phyloP scores from a whole-genome alignment of 1,139 yeast species.

The Debaryomyces subglobosus region DNA sequence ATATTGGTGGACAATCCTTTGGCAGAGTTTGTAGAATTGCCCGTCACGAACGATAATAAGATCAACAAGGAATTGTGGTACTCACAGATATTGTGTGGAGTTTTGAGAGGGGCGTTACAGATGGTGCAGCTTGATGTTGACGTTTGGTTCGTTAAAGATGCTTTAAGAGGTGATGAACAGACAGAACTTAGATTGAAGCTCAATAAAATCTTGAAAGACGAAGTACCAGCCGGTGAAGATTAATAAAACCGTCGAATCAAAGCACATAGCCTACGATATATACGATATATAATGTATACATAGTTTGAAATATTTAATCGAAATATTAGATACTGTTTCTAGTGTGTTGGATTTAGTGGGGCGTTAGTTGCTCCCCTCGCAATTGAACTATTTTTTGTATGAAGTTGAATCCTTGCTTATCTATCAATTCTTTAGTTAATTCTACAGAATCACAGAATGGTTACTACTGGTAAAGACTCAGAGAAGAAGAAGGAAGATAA shows the following conservation, averaged over 20 bases:
- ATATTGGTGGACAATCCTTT: conserved; percentile 85
- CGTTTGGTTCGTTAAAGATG: conserved; percentile 77
- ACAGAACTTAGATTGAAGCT: conserved; percentile 81
- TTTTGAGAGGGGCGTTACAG: conserved; percentile 85
- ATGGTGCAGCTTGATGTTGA: conserved; percentile 96
- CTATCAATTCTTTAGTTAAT: not conserved
- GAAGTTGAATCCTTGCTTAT: not conserved
- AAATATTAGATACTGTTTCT: not conserved
- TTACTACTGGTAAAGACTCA: not conserved
- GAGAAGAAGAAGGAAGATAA: not conserved
- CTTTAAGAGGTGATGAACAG: conserved; percentile 75
- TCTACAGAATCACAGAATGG: not conserved
- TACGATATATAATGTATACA: not conserved
- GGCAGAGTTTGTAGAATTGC: conserved; percentile 93
- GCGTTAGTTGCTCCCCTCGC: conserved; percentile 1
- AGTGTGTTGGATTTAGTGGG: not conserved
- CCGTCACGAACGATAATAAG: conserved; percentile 60
- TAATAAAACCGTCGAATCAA: conserved; percentile 23
- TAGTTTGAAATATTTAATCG: not conserved
- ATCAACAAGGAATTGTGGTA: conserved; percentile 85
- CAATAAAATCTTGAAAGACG: conserved; percentile 79
- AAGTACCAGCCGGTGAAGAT: conserved; percentile 96
- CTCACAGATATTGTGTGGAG: conserved; percentile 88
- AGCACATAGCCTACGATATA: conserved; percentile 7
- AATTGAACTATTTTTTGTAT: not conserved